Evolutionary conservation across 805 yeast genomes (phyloP).

Genomic region (Pichia occidentalis): DNA sequence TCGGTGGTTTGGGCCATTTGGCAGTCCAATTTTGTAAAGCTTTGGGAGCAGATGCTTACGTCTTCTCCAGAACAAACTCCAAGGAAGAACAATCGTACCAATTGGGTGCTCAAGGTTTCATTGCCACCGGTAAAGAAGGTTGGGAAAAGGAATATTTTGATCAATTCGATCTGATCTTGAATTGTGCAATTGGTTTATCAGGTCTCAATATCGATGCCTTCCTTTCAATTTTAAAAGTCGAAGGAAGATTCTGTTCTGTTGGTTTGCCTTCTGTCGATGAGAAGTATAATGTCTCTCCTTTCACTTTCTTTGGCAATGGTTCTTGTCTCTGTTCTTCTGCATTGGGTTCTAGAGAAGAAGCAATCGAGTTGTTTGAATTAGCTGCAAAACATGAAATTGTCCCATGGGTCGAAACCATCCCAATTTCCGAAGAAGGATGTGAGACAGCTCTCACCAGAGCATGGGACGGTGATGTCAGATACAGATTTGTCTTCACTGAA

Average conservation of each 20-base stretch:
- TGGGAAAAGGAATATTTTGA: conserved; percentile 33
- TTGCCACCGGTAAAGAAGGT: conserved; percentile 40
- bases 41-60: conserved; percentile 39
- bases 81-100: conserved; percentile 35
- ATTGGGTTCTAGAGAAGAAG: conserved; percentile 43
- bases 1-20: conserved; percentile 44
- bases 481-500: conserved; percentile 43
- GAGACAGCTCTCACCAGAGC: conserved; percentile 39
- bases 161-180: conserved; percentile 36
- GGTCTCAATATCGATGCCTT: conserved; percentile 32
- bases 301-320: conserved; percentile 43
- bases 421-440: conserved; percentile 38
- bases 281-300: conserved; percentile 40
- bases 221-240: conserved; percentile 29
- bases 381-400: conserved; percentile 39
- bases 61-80: conserved; percentile 36
- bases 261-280: conserved; percentile 41
- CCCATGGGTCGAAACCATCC: conserved; percentile 47
- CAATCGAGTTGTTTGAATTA: conserved; percentile 37
- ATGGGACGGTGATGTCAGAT: conserved; percentile 42
- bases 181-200: conserved; percentile 37
- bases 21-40: conserved; percentile 40
- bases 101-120: conserved; percentile 37
- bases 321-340: conserved; percentile 39
- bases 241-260: conserved; percentile 40